A percentile compares a stretch with the other conserved stretches of the same genome.
Conservation (phyloP, 495 filamentous ascomycete genomes). For the Penicillium bovifimosum region DNA sequence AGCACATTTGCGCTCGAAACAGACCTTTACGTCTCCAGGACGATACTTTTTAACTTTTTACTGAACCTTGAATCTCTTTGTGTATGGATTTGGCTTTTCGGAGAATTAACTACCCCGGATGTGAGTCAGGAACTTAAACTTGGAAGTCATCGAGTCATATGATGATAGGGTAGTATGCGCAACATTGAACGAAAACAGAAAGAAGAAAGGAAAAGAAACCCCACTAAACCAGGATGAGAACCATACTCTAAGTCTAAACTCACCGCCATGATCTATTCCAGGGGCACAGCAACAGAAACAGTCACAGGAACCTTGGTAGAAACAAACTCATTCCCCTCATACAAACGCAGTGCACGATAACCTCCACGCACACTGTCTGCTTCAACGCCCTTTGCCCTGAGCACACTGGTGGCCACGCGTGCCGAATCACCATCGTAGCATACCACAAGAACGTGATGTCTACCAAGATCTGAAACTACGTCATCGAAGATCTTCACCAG, state of each 20-base stretch:
- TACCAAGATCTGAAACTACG: slow-evolving; percentile 22
- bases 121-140: no score
- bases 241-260: no score
- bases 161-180: slow-evolving; percentile 6
- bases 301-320: slow-evolving; percentile 10
- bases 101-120: no score
- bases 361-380: slow-evolving; percentile 48
- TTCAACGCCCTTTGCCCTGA: slow-evolving; percentile 46
- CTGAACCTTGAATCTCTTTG: no score
- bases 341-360: slow-evolving; percentile 25
- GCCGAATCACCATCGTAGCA: slow-evolving; percentile 52
- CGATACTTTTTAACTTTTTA: no score
- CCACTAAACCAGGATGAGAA: no score
- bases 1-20: slow-evolving; percentile 3
- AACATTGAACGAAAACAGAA: not conserved
- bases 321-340: slow-evolving; percentile 19
- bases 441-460: slow-evolving; percentile 40
- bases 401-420: slow-evolving; percentile 47
- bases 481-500: slow-evolving; percentile 37
- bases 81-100: no score
- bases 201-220: not conserved
- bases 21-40: no score
- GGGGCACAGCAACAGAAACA: slow-evolving; percentile 20
- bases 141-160: slow-evolving; percentile 1
- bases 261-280: slow-evolving; percentile 10